Percentiles rank a stretch among this genome's conserved stretches.
Evolutionary conservation across 768 basidiomycete species (phyloP).

Genomic region (Pleurotus tuoliensis): DNA sequence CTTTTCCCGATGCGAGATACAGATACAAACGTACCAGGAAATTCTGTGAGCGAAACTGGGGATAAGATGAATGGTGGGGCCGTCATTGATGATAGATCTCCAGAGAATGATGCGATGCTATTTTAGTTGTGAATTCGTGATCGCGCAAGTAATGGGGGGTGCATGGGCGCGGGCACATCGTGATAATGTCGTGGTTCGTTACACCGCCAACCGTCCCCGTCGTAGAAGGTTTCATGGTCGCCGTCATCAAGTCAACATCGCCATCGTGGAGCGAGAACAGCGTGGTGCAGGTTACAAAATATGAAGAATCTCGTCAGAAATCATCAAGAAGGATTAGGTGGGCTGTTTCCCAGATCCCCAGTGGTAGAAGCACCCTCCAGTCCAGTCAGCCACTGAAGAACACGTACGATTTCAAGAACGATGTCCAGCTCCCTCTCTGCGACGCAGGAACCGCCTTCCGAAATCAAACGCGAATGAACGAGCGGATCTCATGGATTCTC

Average conservation of each 20-base stretch:
- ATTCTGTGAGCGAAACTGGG: conserved; percentile 87
- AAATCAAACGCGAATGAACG: background rate
- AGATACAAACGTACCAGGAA: conserved; percentile 59
- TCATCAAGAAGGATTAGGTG: no score
- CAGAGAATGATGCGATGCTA: conserved; percentile 83
- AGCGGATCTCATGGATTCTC: conserved; percentile 15
- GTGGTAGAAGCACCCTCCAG: no score
- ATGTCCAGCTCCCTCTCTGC: conserved; percentile 85
- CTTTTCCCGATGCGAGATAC: conserved; percentile 1
- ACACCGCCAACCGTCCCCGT: no score
- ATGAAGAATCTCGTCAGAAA: no score
- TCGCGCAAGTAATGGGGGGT: background rate
- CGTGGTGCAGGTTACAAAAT: no score
- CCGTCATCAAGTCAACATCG: no score
- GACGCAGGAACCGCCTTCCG: conserved; percentile 70
- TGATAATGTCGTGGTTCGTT: background rate
- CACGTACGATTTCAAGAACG: conserved; percentile 86
- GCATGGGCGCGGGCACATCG: background rate
- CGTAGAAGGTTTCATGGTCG: no score
- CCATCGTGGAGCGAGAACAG: no score
- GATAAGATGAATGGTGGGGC: conserved; percentile 92
- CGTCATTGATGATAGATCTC: conserved; percentile 81
- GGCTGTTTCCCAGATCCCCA: no score
- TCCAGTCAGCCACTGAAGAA: background rate
- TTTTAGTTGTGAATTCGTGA: conserved; percentile 1